Percentiles rank a stretch among this genome's conserved stretches.
These are phyloP conservation scores for Syzygium oleosum DNA, from an alignment of 345 rosid species.

Conservation along the genomic window DNA sequence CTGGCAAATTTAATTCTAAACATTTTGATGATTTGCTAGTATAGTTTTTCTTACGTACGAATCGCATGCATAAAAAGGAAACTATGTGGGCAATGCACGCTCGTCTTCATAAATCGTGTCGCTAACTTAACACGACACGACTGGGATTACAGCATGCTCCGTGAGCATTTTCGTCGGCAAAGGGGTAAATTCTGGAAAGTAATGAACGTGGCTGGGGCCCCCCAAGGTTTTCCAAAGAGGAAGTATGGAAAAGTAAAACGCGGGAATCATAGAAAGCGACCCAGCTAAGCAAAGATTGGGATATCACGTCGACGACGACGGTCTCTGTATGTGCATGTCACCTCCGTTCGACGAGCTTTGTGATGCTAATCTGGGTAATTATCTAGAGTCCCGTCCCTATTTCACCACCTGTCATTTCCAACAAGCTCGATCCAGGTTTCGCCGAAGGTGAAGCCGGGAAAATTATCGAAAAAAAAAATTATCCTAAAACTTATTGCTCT, in stretches of 20 bases:
- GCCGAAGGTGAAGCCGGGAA: neutral
- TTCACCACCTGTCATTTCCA: neutral
- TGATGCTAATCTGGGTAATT: neutral
- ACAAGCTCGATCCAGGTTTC: neutral
- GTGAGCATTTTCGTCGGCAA: neutral
- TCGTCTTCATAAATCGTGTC: neutral
- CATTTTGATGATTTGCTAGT: accelerated
- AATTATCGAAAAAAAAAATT: no score
- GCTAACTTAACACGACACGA: neutral
- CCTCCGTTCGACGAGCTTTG: neutral
- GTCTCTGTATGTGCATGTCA: neutral
- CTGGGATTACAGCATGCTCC: neutral
- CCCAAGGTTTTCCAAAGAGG: neutral
- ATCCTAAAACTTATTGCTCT: no score
- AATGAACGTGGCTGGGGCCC: neutral
- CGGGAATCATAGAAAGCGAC: neutral
- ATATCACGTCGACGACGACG: neutral
- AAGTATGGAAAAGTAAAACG: neutral
- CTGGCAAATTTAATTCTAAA: accelerated
- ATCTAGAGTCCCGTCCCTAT: neutral
- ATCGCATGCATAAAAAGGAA: neutral
- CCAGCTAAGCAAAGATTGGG: neutral
- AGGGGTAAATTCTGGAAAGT: neutral
- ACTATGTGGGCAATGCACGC: neutral
- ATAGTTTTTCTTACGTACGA: accelerated